Percentiles rank a stretch among this genome's conserved stretches.
These are phyloP conservation scores for Scleromitrula shiraiana DNA, from an alignment of 2,329 filamentous ascomycete genomes.

Conservation along the genomic window DNA sequence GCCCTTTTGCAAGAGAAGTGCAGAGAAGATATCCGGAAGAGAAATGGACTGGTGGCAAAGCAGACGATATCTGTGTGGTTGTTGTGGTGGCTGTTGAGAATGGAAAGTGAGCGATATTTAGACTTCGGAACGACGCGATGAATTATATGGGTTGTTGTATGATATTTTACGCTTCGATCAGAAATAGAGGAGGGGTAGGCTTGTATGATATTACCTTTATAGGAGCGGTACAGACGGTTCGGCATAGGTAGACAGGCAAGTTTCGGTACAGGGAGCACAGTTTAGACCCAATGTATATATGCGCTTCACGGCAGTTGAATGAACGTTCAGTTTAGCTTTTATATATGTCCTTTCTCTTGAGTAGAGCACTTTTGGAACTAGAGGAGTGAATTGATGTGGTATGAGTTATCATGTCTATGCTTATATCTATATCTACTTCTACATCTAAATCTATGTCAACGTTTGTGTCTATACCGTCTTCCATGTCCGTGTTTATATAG, in stretches of 20 bases:
- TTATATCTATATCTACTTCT: too few relatives aligned
- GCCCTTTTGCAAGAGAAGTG: slow-evolving; percentile 91
- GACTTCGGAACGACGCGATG: not conserved
- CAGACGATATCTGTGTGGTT: slow-evolving; percentile 90
- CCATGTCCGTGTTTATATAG: too few relatives aligned
- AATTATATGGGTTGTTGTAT: not conserved
- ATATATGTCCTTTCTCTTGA: too few relatives aligned
- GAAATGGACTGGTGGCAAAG: slow-evolving; percentile 83
- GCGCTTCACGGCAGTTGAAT: too few relatives aligned
- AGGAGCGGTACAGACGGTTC: not conserved
- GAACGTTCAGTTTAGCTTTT: too few relatives aligned
- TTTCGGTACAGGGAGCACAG: too few relatives aligned
- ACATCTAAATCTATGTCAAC: too few relatives aligned
- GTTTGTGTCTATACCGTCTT: too few relatives aligned
- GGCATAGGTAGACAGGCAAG: not conserved
- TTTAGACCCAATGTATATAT: too few relatives aligned
- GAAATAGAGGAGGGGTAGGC: not conserved
- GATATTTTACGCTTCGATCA: not conserved
- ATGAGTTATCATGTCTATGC: too few relatives aligned
- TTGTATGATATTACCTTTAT: not conserved
- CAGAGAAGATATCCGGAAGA: slow-evolving; percentile 81
- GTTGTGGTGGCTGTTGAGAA: slow-evolving; percentile 70
- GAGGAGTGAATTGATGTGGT: too few relatives aligned
- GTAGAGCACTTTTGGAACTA: too few relatives aligned
- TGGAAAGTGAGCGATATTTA: slow-evolving; percentile 14